phyloP scores from a whole-genome alignment of 129 eudicot genomes.

The Oenanthe sinensis region DNA sequence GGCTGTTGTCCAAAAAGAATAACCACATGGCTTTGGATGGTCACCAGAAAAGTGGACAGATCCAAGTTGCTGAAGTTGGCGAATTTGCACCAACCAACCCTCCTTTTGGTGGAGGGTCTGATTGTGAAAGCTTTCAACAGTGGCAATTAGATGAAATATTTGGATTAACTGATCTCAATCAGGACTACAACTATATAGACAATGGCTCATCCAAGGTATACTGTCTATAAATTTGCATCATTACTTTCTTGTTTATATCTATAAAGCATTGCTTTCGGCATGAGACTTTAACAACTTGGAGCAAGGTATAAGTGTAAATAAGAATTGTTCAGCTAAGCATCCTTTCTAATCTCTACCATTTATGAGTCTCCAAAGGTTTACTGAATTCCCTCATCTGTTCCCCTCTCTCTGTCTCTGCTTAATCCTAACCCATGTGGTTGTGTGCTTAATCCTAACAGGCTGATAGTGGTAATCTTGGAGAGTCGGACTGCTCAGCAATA shows the following conservation, averaged over 20 bases:
- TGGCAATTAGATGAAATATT: slow-evolving; percentile 85
- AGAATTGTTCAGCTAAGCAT: background rate
- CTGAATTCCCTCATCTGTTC: background rate
- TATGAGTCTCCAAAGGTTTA: background rate
- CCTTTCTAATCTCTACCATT: background rate
- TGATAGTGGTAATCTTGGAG: slow-evolving; percentile 74
- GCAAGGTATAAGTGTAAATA: background rate
- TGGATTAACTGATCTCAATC: slow-evolving; percentile 49
- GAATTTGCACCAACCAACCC: slow-evolving; percentile 34
- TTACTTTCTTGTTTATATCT: background rate
- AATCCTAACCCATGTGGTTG: background rate
- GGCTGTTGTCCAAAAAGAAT: slow-evolving; percentile 21
- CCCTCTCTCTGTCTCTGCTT: background rate
- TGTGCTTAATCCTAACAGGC: slow-evolving; percentile 32
- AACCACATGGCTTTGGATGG: slow-evolving; percentile 23
- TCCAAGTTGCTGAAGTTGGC: slow-evolving; percentile 23
- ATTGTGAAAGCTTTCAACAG: slow-evolving; percentile 49
- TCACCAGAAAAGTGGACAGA: slow-evolving; percentile 32
- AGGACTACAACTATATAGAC: slow-evolving; percentile 45
- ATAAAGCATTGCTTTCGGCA: background rate
- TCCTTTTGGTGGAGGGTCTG: slow-evolving; percentile 46
- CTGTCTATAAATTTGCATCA: background rate
- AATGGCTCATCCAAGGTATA: slow-evolving; percentile 71
- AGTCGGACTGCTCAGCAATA: slow-evolving; percentile 57
- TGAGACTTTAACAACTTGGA: background rate